phyloP scores from a whole-genome alignment of 2,329 filamentous ascomycete species.

The Arthrobotrys sphaeroides region DNA sequence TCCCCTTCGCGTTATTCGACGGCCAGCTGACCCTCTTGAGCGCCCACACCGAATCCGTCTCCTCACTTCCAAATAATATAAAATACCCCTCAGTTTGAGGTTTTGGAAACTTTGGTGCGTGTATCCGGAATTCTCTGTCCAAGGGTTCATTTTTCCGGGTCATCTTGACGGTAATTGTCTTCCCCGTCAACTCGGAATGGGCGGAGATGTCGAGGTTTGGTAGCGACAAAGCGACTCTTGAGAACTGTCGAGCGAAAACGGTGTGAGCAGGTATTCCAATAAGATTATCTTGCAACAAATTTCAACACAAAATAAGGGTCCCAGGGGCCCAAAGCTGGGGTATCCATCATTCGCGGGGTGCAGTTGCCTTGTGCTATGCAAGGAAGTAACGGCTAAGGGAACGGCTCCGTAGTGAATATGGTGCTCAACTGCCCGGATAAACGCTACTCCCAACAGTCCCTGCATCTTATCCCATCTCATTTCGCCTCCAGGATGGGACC shows the following conservation, averaged over 20 bases:
- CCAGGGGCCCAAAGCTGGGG: background rate
- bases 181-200: conserved; percentile 68
- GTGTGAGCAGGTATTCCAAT: background rate
- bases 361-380: conserved; percentile 12
- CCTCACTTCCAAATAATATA: conserved; percentile 75
- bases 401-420: background rate
- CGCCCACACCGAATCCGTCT: conserved; percentile 79
- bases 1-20: conserved; percentile 56
- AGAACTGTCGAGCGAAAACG: conserved; percentile 59
- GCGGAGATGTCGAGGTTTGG: conserved; percentile 75
- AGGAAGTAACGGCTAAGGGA: conserved; percentile 7
- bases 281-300: background rate
- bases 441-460: conserved; percentile 14
- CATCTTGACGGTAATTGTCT: conserved; percentile 72
- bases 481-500: conserved; percentile 25
- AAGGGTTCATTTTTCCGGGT: conserved; percentile 73
- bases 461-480: conserved; percentile 50
- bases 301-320: background rate
- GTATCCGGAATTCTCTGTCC: conserved; percentile 77
- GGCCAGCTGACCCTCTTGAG: conserved; percentile 86
- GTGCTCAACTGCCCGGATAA: conserved; percentile 29
- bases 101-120: conserved; percentile 89
- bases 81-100: conserved; percentile 95
- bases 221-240: conserved; percentile 72
- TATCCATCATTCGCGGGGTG: conserved; percentile 7